Base-by-base conservation (phyloP, 2,329 filamentous ascomycete genomes). In the Nemania serpens region DNA sequence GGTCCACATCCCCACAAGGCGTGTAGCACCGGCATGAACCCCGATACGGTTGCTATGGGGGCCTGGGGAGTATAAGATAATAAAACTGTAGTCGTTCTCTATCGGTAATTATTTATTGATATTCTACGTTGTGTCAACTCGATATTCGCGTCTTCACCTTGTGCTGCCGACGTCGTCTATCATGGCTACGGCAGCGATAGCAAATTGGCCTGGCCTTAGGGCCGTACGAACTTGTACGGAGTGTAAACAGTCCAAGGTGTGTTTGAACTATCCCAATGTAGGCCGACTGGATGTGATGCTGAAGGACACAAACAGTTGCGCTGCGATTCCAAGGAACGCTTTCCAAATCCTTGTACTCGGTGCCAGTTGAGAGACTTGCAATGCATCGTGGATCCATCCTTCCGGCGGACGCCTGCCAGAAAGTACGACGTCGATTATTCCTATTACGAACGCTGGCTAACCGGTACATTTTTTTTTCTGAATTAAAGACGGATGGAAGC, bases 281-380 rank as follows among this genome's bases (percentile, higher is more conserved):
- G 55, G 56, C 4, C 48, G 13, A 60, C 65, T 60, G 25, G 36
- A 54, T 45, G 12, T 25, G 25, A 43, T 51, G 51, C 48, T 65
- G 15, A 62, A 29, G 52, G 10, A 55, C 46, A 7, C 25, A 33
- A 12, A 46, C 59, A 74, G 72, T 64, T 74, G 45, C 70, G 70
- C 49, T 74, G 72, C 61, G 71, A 74, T 61, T 73, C 71, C n/a
- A 70, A 67, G 55, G 70, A 69, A 43, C 69, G 67, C 25, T 74
- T 72, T 52, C 72, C 72, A 15, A 70, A 71, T 43, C 70, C 72
- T 10, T 74, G 72, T 51, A 70, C 65, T 18, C 66, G 72, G 66
- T 74, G 72, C 36, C 64, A 71, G 43, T 54, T 68, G 9, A 69
- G 70, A 62, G 63, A 68, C 11, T 64, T 72, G 5, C 66, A 67